A percentile compares a stretch with the other conserved stretches of the same genome.
Conservation (phyloP, 2,329 filamentous ascomycete species). For the Exophiala spinifera region DNA sequence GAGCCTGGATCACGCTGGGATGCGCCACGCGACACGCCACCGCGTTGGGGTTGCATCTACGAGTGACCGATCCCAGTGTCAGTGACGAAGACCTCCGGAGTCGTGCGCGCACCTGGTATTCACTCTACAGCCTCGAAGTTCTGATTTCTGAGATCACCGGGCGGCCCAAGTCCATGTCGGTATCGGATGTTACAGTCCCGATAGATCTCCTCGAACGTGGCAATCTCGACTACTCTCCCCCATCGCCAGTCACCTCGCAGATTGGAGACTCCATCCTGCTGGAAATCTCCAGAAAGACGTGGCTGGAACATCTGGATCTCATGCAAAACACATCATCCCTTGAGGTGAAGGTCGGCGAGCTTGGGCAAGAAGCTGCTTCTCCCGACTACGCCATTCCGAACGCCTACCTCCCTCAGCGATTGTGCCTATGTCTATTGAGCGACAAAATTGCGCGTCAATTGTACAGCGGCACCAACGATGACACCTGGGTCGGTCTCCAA, state of each 20-base stretch:
- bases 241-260: too few species aligned
- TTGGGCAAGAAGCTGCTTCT: too few species aligned
- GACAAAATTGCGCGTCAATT: conserved; percentile 17
- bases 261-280: too few species aligned
- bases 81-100: conserved; percentile 12
- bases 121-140: conserved; percentile 30
- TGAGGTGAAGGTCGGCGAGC: too few species aligned
- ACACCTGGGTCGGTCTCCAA: conserved; percentile 18
- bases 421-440: conserved; percentile 18
- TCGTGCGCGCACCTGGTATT: conserved; percentile 29
- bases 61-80: conserved; percentile 16
- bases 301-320: too few species aligned
- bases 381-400: too few species aligned
- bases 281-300: too few species aligned
- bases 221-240: too few species aligned
- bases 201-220: too few species aligned
- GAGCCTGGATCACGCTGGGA: conserved; percentile 30
- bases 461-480: conserved; percentile 10
- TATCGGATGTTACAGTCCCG: conserved; percentile 26
- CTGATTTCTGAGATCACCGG: conserved; percentile 30
- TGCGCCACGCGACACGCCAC: conserved; percentile 30
- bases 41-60: conserved; percentile 30
- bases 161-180: conserved; percentile 27
- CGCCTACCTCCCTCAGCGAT: conserved; percentile 11
- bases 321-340: too few species aligned